A percentile compares a stretch with the other conserved stretches of the same genome.
Conservation (phyloP, 202 grass and related monocot genomes). For the Sporobolus alterniflorus region DNA sequence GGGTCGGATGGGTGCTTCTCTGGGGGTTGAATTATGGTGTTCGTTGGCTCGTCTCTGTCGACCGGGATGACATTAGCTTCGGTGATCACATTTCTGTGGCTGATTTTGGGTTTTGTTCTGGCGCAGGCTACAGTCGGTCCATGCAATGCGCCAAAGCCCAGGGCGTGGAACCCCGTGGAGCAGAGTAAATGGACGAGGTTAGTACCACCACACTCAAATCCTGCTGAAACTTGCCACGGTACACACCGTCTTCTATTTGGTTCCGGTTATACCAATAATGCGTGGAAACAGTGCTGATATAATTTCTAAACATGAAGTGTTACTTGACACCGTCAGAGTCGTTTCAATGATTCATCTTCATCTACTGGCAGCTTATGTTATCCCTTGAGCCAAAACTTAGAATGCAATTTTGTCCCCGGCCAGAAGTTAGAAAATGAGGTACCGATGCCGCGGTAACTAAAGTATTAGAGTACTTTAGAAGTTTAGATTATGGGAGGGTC, state of each 20-base stretch:
- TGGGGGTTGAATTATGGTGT: slow-evolving; percentile 12
- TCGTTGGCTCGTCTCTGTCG: slow-evolving; percentile 8
- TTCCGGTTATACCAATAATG: background rate
- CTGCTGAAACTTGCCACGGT: background rate
- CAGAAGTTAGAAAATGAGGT: slow-evolving; percentile 14
- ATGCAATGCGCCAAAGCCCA: slow-evolving; percentile 89
- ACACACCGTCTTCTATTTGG: background rate
- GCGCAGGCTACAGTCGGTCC: slow-evolving; percentile 88
- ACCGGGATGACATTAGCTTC: slow-evolving; percentile 10
- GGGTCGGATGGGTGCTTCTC: background rate
- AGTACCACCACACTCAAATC: slow-evolving; percentile 14
- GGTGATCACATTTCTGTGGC: slow-evolving; percentile 28
- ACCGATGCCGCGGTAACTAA: background rate
- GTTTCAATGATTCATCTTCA: background rate
- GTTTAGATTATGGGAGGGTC: slow-evolving; percentile 7
- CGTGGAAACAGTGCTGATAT: background rate
- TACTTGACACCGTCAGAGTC: background rate
- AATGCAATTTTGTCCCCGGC: background rate
- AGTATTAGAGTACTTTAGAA: background rate
- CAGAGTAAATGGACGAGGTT: slow-evolving; percentile 98
- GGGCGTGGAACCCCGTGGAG: slow-evolving; percentile 94
- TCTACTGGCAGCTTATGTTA: background rate
- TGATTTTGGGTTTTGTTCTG: slow-evolving; percentile 31
- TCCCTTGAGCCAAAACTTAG: background rate
- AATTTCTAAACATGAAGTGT: background rate